Base-by-base conservation (phyloP, 2,329 filamentous ascomycete species). In the Neurospora sp. region DNA sequence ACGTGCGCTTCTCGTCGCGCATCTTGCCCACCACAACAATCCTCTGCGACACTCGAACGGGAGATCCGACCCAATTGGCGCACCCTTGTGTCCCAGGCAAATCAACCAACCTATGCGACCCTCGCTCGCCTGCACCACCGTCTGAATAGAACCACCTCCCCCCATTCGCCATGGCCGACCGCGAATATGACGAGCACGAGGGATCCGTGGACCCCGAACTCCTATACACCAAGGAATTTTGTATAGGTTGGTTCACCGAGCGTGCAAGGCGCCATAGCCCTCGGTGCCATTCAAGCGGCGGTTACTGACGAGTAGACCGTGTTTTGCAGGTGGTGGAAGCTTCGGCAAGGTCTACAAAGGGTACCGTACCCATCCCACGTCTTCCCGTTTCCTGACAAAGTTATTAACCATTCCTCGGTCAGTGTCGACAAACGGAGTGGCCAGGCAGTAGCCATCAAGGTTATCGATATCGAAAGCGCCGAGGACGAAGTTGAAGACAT, bases 401-500 rank as follows among this genome's bases (percentile, higher is more conserved):
- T 8, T 23, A 33, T 33, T 33, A 33, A 33, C 28, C 28, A 33
- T 36, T 36, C 33, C 33, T 36, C 33, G 33, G 33, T 1, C 33
- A 96, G 92, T 71, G 93, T 98, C 74, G 95, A 98, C 82, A 97
- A 96, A 78, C 89, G 93, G 68, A 97, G 91, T 19, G 96, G 96
- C 43, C 91, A 97, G 78, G 91, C 95, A 13, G 96, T 99, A 68
- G 96, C 96, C 38, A 99, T 99, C 84, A 99, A 99, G 82, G 87
- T 99, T 77, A 98, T 99, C 79, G 96, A 99, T 78, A 96, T 99
- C 74, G 96, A 99, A 82, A 97, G 96, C 82, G 96, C 96, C 77
- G 96, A 99, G 82, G 96, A 99, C 80, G 96, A 99, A 82, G 95
- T 99, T 75, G 96, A 98, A 83, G 96, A 99, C 82, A 99, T 99